phyloP scores from a whole-genome alignment of 2,329 filamentous ascomycete genomes.

The Aureobasidium sp. region DNA sequence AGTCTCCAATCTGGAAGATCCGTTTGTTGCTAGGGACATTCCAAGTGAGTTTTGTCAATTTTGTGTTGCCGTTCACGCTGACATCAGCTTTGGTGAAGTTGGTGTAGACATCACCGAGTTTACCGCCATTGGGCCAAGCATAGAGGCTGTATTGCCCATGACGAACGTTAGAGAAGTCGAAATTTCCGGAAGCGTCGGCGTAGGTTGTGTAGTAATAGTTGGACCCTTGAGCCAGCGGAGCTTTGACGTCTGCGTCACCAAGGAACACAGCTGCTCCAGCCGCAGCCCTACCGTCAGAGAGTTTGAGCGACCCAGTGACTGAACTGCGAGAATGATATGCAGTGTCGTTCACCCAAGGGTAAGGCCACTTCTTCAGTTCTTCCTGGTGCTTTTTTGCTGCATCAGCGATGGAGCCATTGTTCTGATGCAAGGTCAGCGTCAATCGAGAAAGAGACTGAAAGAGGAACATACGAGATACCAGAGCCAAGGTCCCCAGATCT shows the following conservation, averaged over 20 bases:
- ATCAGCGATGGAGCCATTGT: slow-evolving; percentile 42
- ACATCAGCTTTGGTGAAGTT: slow-evolving; percentile 39
- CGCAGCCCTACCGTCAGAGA: slow-evolving; percentile 45
- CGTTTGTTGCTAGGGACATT: slow-evolving; percentile 31
- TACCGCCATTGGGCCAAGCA: slow-evolving; percentile 45
- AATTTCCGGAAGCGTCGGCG: slow-evolving; percentile 38
- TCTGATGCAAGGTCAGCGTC: too few species aligned
- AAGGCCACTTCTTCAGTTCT: slow-evolving; percentile 43
- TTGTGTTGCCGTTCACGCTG: slow-evolving; percentile 30
- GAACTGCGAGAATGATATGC: slow-evolving; percentile 45
- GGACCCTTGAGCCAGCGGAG: slow-evolving; percentile 43
- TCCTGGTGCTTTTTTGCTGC: slow-evolving; percentile 34
- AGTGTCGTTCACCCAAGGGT: slow-evolving; percentile 42
- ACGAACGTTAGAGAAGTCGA: slow-evolving; percentile 40
- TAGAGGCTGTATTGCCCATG: slow-evolving; percentile 42
- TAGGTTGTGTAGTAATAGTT: slow-evolving; percentile 46
- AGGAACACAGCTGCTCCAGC: slow-evolving; percentile 45
- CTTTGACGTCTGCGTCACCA: slow-evolving; percentile 41
- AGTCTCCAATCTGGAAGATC: slow-evolving; percentile 45
- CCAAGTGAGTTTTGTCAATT: slow-evolving; percentile 32
- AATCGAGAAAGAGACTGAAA: too few species aligned
- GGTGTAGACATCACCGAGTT: slow-evolving; percentile 41
- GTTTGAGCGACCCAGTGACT: slow-evolving; percentile 38
- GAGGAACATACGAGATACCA: slow-evolving; percentile 33
- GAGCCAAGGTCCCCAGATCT: slow-evolving; percentile 41